Base-by-base conservation (phyloP, 805 yeast genomes). In the Candida verbasci region DNA sequence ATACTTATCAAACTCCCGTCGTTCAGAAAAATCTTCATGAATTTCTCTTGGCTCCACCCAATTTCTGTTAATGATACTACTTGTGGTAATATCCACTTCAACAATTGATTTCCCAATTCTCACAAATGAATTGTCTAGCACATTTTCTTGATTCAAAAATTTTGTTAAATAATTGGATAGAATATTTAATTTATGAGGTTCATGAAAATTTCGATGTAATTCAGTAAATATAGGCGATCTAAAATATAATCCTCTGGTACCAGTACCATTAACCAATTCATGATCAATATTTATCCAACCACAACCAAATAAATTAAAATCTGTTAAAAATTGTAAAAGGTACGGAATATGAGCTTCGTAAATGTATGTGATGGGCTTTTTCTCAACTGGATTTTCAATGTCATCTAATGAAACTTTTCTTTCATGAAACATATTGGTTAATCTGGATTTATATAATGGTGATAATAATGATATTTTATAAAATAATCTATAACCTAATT, bases 271-370 rank as follows among this genome's bases (percentile, higher is more conserved):
- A 6, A 26, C 29, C 22, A 21, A 35, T 6, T 32, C 60, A 45
- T 35, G 33, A 2, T 53, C 48, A 1, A 81, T 39, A 12, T 70
- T 60, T 16, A 89, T 41, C 91, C 95, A 86, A 4, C 81, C 79
- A 56, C 96, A 86, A 1, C 96, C 94, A 52, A 72, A 86, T 21
- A 91, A 57, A 51, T 91, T 89, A 58, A 72, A 87, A 52, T 93
- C 98, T 0, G 84, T 68, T 18, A 86, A 55, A 50, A 91, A 87
- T 51, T 93, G 97, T 6, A 86, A 56, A 1, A 75, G 51, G 47
- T 68, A 82, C 0, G 96, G 88, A 9, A 91, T 70, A 51, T 93
- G 97, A 0, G 88, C 68, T 50, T 93, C 98, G 53, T 65, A 86
- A 0, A 64, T 44, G 24, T 44, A 38, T 14, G 34, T 34, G 16